Evolutionary conservation across 352 stramenopile genomes (phyloP).

Genomic region (Globisporangium heterothallicum): DNA sequence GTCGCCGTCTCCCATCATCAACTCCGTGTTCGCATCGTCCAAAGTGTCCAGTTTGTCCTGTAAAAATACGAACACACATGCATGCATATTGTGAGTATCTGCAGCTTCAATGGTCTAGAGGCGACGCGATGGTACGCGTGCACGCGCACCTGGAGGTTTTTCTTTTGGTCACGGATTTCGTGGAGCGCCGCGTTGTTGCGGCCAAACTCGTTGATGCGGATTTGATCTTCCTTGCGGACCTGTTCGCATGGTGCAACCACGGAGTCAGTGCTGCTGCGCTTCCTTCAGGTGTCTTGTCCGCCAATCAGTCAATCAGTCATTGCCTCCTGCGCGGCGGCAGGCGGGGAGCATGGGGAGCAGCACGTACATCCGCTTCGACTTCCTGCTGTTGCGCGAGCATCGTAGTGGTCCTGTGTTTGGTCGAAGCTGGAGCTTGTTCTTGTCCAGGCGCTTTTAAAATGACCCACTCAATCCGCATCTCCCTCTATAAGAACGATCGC

Average conservation of each 20-base stretch:
- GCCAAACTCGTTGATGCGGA: conserved; percentile 98
- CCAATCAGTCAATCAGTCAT: too few relatives aligned
- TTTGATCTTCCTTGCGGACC: conserved; percentile 95
- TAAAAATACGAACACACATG: neutral
- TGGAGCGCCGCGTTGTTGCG: conserved; percentile 92
- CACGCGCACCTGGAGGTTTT: conserved; percentile 77
- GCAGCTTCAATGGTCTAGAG: too few relatives aligned
- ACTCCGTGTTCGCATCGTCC: conserved; percentile 95
- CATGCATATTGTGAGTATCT: neutral
- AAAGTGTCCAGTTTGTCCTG: conserved; percentile 94
- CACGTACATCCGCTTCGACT: conserved; percentile 75
- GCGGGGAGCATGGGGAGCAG: neutral
- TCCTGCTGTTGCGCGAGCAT: conserved; percentile 81
- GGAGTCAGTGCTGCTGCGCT: too few relatives aligned
- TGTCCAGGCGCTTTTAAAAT: neutral
- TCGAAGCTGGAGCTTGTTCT: too few relatives aligned
- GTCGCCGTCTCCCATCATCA: conserved; percentile 94
- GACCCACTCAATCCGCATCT: conserved; percentile 6
- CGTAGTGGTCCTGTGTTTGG: conserved; percentile 9
- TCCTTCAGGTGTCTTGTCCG: too few relatives aligned
- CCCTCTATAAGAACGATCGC: conserved; percentile 21
- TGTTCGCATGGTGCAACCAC: conserved; percentile 25
- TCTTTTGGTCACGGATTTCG: conserved; percentile 90
- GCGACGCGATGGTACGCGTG: neutral
- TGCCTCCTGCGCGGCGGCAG: neutral